Conservation (phyloP, 2,329 filamentous ascomycete species). For the Talaromyces islandicus region DNA sequence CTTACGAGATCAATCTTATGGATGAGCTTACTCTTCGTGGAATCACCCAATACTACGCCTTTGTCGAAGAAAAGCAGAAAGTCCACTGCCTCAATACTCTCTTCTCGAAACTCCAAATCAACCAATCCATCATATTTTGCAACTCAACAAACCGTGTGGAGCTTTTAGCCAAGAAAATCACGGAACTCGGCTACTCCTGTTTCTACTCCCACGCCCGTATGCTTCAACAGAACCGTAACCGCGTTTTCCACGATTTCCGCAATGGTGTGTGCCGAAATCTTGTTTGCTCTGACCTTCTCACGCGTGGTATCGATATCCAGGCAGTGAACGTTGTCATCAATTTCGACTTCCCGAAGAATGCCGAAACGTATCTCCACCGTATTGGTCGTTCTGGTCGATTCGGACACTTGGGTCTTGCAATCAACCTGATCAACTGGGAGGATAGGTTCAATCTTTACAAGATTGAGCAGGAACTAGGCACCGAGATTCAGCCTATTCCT, state of each 20-base stretch:
- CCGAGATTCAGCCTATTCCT: slow-evolving; percentile 96
- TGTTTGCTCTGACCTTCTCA: slow-evolving; percentile 94
- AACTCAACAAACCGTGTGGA: slow-evolving; percentile 99
- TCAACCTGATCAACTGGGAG: slow-evolving; percentile 99
- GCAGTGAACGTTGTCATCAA: slow-evolving; percentile 99
- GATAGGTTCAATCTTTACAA: slow-evolving; percentile 98
- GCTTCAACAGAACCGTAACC: slow-evolving; percentile 93
- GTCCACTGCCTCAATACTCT: slow-evolving; percentile 98
- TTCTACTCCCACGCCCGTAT: slow-evolving; percentile 99
- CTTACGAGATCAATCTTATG: slow-evolving; percentile 99
- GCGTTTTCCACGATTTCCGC: slow-evolving; percentile 98
- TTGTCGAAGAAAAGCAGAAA: slow-evolving; percentile 98
- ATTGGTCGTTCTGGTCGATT: slow-evolving; percentile 97
- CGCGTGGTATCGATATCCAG: slow-evolving; percentile 98
- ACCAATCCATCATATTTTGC: slow-evolving; percentile 99
- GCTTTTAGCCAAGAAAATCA: slow-evolving; percentile 97
- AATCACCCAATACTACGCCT: slow-evolving; percentile 99
- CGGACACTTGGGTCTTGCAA: slow-evolving; percentile 92
- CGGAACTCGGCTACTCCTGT: slow-evolving; percentile 96
- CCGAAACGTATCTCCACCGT: slow-evolving; percentile 95
- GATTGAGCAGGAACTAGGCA: slow-evolving; percentile 94
- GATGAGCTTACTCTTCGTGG: slow-evolving; percentile 95
- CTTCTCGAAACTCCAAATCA: slow-evolving; percentile 98
- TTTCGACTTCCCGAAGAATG: slow-evolving; percentile 99
- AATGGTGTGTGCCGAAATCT: slow-evolving; percentile 97